A percentile compares a stretch with the other conserved stretches of the same genome.
Evolutionary conservation across 306 rosid genomes (phyloP).

Genomic region (Psophocarpus tetragonolobus): DNA sequence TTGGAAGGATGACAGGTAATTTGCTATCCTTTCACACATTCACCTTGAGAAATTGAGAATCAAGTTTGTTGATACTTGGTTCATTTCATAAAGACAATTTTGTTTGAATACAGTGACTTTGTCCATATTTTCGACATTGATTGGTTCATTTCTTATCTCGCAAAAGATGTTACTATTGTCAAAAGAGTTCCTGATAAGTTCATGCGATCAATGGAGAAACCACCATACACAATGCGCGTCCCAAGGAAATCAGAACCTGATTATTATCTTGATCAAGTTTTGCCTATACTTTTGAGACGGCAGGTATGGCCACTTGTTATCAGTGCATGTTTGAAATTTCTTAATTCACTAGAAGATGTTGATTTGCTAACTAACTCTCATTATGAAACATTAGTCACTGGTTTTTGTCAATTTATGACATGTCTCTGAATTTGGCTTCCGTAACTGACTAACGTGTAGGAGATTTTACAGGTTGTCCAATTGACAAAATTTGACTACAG

Average conservation of each 20-base stretch:
- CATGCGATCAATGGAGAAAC: slow-evolving; percentile 94
- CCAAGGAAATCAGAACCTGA: slow-evolving; percentile 97
- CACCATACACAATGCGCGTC: slow-evolving; percentile 97
- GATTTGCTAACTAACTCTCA: background rate
- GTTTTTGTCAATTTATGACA: slow-evolving; percentile 13
- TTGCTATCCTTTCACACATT: slow-evolving; percentile 21
- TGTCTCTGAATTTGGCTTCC: slow-evolving; percentile 23
- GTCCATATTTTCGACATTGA: slow-evolving; percentile 79
- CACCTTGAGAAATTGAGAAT: slow-evolving; percentile 18
- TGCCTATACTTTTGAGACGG: slow-evolving; percentile 89
- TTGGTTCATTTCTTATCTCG: slow-evolving; percentile 88
- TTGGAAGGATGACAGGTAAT: slow-evolving; percentile 95
- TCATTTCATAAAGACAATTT: slow-evolving; percentile 21
- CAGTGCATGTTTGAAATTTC: background rate
- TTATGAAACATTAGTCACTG: background rate
- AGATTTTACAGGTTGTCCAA: slow-evolving; percentile 78
- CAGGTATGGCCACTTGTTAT: slow-evolving; percentile 51
- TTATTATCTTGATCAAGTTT: slow-evolving; percentile 94
- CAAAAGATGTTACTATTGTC: slow-evolving; percentile 84
- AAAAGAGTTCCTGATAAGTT: slow-evolving; percentile 89
- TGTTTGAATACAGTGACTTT: slow-evolving; percentile 70
- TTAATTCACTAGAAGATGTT: slow-evolving; percentile 11
- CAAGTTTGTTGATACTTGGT: slow-evolving; percentile 3
- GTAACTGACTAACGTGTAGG: slow-evolving; percentile 34
- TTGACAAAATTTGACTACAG: slow-evolving; percentile 96